Percentiles rank a stretch among this genome's conserved stretches.
Conservation (phyloP, 108 stramenopile genomes). For the Aureococcus anophagefferens region DNA sequence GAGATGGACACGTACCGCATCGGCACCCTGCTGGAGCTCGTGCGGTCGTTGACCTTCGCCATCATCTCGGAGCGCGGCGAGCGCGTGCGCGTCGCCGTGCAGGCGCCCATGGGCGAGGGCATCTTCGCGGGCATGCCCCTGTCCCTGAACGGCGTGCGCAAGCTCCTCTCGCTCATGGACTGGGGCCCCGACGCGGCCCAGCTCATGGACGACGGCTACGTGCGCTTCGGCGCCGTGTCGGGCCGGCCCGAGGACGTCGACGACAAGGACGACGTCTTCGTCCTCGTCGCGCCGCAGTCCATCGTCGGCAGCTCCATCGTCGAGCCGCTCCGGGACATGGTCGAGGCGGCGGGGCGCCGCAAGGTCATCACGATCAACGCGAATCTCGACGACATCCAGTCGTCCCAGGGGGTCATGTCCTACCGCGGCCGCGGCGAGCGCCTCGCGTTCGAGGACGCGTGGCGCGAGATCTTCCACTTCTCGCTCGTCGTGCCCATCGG, state of each 20-base stretch:
- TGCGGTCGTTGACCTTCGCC: slow-evolving; percentile 20
- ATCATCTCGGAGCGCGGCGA: slow-evolving; percentile 6
- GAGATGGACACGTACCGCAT: slow-evolving; percentile 22
- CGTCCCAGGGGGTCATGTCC: slow-evolving; percentile 20
- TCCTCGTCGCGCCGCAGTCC: slow-evolving; percentile 21
- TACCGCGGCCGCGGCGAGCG: slow-evolving; percentile 21
- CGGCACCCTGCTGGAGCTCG: slow-evolving; percentile 30
- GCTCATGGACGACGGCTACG: neutral
- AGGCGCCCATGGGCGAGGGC: slow-evolving; percentile 22
- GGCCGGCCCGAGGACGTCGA: slow-evolving; percentile 15
- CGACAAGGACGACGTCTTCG: slow-evolving; percentile 21
- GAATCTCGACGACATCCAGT: slow-evolving; percentile 23
- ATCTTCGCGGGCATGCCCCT: slow-evolving; percentile 27
- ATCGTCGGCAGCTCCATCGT: slow-evolving; percentile 24
- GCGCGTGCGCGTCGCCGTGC: slow-evolving; percentile 16
- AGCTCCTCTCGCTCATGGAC: slow-evolving; percentile 30
- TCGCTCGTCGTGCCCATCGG: neutral
- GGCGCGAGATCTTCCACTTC: neutral
- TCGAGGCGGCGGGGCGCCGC: slow-evolving; percentile 15
- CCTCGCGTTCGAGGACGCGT: neutral
- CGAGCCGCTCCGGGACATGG: slow-evolving; percentile 10
- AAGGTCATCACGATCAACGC: slow-evolving; percentile 24
- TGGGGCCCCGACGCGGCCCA: slow-evolving; percentile 18
- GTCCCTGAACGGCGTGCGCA: slow-evolving; percentile 11
- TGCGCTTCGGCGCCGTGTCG: slow-evolving; percentile 24